These are phyloP conservation scores for Colletotrichum abscissum DNA, from an alignment of 2,329 filamentous ascomycete genomes.

Conservation along the genomic window DNA sequence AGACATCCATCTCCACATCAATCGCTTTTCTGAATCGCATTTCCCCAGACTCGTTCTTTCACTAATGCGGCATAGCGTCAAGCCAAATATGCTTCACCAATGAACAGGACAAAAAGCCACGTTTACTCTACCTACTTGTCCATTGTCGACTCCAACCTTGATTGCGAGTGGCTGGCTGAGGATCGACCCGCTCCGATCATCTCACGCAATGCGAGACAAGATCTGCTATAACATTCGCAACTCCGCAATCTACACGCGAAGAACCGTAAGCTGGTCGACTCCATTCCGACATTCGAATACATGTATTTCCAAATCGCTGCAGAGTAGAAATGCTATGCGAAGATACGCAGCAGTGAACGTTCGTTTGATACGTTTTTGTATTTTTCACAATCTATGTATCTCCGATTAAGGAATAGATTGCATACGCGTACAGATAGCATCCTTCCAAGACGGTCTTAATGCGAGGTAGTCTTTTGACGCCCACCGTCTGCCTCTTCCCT, in stretches of 20 bases:
- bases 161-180: neutral
- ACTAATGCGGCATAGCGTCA: neutral
- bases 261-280: neutral
- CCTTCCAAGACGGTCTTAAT: constrained; percentile 8
- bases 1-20: neutral
- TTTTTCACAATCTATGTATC: constrained; percentile 3
- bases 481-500: neutral
- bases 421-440: constrained; percentile 2
- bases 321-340: too few relatives aligned
- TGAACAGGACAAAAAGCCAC: neutral
- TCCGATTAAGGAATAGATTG: neutral
- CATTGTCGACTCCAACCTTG: neutral
- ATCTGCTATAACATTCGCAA: neutral
- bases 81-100: neutral
- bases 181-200: neutral
- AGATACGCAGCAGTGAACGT: neutral
- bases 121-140: neutral
- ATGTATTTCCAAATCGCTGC: neutral
- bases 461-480: constrained; percentile 16
- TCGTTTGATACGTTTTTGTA: constrained; percentile 25
- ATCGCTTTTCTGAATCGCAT: neutral
- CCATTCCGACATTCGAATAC: neutral
- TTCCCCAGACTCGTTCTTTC: neutral
- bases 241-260: neutral
- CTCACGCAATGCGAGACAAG: neutral